Evolutionary conservation across 495 filamentous ascomycete species (phyloP), one percentile per base, ranked within the genome.

Genomic region (Sordaria brevicollis): DNA sequence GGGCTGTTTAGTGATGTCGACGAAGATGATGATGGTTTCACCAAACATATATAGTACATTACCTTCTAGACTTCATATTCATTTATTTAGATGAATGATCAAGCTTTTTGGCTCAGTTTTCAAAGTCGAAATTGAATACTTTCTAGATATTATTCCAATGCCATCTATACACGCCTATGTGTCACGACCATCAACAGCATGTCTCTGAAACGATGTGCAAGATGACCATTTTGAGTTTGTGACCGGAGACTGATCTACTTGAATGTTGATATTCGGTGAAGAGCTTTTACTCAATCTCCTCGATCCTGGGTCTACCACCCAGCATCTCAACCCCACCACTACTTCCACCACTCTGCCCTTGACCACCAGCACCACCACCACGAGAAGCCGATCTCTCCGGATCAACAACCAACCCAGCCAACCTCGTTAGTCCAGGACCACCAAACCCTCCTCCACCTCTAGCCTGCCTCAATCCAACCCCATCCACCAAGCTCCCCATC

Each of bases 401-500:
- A 54, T 77, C 69, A 43, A 86, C 76, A 15, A 76, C 75, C 70
- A 88, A 71, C 8, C 83, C 85, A 25, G 80, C 83, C 67, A 88
- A 36, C 49, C 75, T 79, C 33, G 76, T 74, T 43, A 82, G 65
- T 25, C 74, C 74, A 31, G 13, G 73, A 65, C 29, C 68, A 35
- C 49, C 49, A 17, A 17, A 68, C 29, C 29, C 15, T 69, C 37
- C 34, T 65, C 49, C n/a, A 69, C 69, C 70, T 43, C 21, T 17
- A 19, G 39, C 21, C 70, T 67, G 31, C 35, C 69, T 35, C 75
- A 62, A 3, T 57, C 70, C 65, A 35, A 70, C 71, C 1, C 68
- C 35, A 39, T 82, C 74, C 67, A 86, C 39, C 67, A 88, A 71
- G 35, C 78, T 73, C 29, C 79, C 87, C 79, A 91, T 81, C 71